Base-by-base conservation (phyloP, 306 rosid genomes). In the Potentilla sterilis region DNA sequence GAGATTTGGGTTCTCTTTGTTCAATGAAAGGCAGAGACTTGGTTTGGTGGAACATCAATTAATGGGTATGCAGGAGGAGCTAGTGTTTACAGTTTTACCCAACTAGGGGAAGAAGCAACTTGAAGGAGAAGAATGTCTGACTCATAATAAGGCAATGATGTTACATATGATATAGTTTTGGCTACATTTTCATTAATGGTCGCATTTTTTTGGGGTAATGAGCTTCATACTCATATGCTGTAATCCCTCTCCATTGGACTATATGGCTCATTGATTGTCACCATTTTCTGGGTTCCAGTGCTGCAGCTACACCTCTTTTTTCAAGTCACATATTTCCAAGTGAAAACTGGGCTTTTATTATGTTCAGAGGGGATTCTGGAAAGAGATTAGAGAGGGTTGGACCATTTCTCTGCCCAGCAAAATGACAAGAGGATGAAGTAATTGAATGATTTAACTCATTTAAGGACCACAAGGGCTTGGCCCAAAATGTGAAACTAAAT, bases 281-380 rank as follows among this genome's bases (percentile, higher is more conserved):
- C 80, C 83, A 82, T 82, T 82, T 86, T 85, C 82, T 89, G 86
- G 89, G 85, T 83, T 79, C 67, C 72, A 74, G 91, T 84, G 91
- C 0, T 61, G n/a, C 32, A 16, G 14, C 86, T 75, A 68, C 15
- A 68, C 15, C 47, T 67, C 66, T 46, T 19, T 48, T 46, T 22
- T 22, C n/a, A 49, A 44, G 66, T 74, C 74, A 40, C 73, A 28
- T 1, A 52, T n/a, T 42, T 40, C 34, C 74, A 77, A 14, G 38
- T 52, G 40, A 65, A 28, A 28, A 3, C 5, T 21, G 52, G 42
- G 67, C 54, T 14, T 52, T 49, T 77, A 24, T 8, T 7, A 54
- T 19, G 61, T 9, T 21, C 3, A 49, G 77, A 69, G 42, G 16
- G 16, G 42, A 4, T 21, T 44, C 15, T 41, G 11, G 68, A 9